phyloP scores from a whole-genome alignment of 352 stramenopile genomes.

The Globisporangium cylindrosporum region DNA sequence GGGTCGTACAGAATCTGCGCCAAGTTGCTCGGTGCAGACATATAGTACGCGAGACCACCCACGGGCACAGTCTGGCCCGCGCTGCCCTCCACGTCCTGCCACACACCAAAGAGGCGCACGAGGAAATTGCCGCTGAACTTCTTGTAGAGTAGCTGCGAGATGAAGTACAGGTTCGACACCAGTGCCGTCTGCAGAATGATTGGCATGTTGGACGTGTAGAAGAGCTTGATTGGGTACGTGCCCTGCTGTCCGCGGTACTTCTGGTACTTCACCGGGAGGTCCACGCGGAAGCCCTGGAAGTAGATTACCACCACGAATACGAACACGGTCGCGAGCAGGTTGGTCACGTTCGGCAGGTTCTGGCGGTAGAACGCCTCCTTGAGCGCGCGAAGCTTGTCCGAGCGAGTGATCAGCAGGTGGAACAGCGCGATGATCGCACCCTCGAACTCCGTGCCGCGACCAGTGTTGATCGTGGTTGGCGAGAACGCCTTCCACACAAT shows the following conservation, averaged over 20 bases:
- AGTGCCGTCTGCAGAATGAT: conserved; percentile 99
- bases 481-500: conserved; percentile 99
- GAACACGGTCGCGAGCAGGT: conserved; percentile 97
- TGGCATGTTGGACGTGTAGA: conserved; percentile 99
- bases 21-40: conserved; percentile 94
- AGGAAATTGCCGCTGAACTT: conserved; percentile 98
- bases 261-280: conserved; percentile 97
- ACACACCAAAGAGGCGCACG: conserved; percentile 97
- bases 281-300: conserved; percentile 98
- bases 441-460: conserved; percentile 98
- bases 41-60: conserved; percentile 97
- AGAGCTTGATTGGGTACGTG: conserved; percentile 99
- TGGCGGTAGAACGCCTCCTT: conserved; percentile 98
- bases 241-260: conserved; percentile 98
- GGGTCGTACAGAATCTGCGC: conserved; percentile 98
- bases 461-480: conserved; percentile 99
- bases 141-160: conserved; percentile 99
- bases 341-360: conserved; percentile 99
- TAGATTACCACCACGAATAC: conserved; percentile 99
- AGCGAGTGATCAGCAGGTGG: conserved; percentile 97
- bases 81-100: conserved; percentile 96
- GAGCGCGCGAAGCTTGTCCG: conserved; percentile 97
- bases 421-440: conserved; percentile 99
- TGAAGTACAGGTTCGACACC: conserved; percentile 99
- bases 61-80: conserved; percentile 95